Percentiles rank a stretch among this genome's conserved stretches.
Conservation (phyloP, 176 grass and related monocot genomes). For the Phyllostachys edulis region DNA sequence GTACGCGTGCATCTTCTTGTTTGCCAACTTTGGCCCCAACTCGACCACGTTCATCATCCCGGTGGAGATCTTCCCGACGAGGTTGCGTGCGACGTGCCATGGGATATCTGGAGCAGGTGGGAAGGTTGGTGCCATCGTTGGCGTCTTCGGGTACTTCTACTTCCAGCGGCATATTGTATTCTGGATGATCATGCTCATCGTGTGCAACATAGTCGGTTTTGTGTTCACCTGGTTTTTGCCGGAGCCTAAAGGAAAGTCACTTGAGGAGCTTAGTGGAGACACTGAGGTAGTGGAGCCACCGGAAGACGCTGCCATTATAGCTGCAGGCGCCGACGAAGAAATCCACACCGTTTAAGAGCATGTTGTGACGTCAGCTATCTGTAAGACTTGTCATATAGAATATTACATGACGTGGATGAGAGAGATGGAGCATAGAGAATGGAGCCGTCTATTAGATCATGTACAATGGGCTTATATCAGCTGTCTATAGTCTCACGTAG, state of each 20-base stretch:
- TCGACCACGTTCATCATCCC: slow-evolving; percentile 27
- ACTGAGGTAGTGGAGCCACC: neutral
- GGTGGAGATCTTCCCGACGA: slow-evolving; percentile 24
- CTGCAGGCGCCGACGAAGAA: no score
- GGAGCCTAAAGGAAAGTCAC: slow-evolving; percentile 25
- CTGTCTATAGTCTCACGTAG: no score
- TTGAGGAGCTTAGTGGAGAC: slow-evolving; percentile 19
- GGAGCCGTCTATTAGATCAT: no score
- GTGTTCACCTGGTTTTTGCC: slow-evolving; percentile 19
- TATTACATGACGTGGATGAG: no score
- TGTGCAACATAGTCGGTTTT: slow-evolving; percentile 17
- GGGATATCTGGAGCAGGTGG: slow-evolving; percentile 15
- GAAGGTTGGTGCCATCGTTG: slow-evolving; percentile 23
- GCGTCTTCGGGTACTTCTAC: neutral
- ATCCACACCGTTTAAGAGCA: no score
- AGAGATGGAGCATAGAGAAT: no score
- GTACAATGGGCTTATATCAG: no score
- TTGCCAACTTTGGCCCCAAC: slow-evolving; percentile 36
- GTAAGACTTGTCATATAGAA: no score
- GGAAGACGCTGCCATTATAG: no score
- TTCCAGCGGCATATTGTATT: neutral
- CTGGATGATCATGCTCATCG: neutral
- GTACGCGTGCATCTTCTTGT: slow-evolving; percentile 18
- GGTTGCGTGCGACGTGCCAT: slow-evolving; percentile 34
- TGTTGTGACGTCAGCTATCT: no score